Conservation (phyloP, 768 basidiomycete species). For the Russula sp. region DNA sequence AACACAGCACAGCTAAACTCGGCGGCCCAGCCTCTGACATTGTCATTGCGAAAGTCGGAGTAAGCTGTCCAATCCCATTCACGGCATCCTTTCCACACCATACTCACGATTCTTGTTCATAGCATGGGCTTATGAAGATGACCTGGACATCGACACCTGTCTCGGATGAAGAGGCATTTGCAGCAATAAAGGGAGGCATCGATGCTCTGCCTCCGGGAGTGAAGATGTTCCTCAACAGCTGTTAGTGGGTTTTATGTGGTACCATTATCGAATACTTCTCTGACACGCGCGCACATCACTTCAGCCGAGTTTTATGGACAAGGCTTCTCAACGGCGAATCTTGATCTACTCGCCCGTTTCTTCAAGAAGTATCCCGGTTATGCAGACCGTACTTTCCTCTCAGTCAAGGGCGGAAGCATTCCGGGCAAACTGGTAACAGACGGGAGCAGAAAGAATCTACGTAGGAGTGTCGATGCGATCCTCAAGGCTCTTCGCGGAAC, state of each 20-base stretch:
- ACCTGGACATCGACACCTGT: constrained; percentile 49
- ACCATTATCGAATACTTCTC: background rate
- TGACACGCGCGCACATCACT: too few species aligned
- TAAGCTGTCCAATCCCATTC: constrained; percentile 30
- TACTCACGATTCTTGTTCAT: constrained; percentile 24
- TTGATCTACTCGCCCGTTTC: constrained; percentile 50
- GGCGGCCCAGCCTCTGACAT: constrained; percentile 42
- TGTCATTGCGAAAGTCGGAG: constrained; percentile 42
- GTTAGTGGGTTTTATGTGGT: constrained; percentile 33
- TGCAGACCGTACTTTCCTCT: constrained; percentile 48
- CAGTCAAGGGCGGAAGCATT: constrained; percentile 43
- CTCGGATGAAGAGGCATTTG: constrained; percentile 59
- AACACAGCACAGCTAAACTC: constrained; percentile 36
- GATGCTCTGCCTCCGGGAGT: constrained; percentile 43
- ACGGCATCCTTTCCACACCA: background rate
- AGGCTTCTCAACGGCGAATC: constrained; percentile 43
- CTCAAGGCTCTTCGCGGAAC: constrained; percentile 47
- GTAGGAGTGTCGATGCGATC: constrained; percentile 46
- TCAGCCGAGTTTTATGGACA: constrained; percentile 60
- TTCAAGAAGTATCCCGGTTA: constrained; percentile 47
- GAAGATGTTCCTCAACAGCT: constrained; percentile 53
- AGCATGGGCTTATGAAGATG: constrained; percentile 57
- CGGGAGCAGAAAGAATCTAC: constrained; percentile 43
- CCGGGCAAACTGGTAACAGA: constrained; percentile 28
- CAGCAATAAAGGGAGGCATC: constrained; percentile 54